Evolutionary conservation across 108 stramenopile species (phyloP), one percentile per base, ranked within the genome.

Genomic region (Discostella stelligeroides): DNA sequence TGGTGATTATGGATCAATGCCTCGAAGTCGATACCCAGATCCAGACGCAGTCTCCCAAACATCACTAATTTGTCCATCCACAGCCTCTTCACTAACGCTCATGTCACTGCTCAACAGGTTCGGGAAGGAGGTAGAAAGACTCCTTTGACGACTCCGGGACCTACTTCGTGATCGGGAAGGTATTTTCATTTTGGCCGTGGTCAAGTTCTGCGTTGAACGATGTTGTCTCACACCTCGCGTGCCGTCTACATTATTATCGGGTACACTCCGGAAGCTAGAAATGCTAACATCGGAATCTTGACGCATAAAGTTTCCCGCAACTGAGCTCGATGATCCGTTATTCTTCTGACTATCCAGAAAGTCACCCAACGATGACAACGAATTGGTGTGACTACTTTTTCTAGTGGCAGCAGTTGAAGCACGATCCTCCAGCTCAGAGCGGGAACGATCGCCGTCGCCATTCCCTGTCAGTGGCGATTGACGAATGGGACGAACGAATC

Each of bases 51-150:
- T 77, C 46, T 77, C 76, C 76, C 76, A 77, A 30, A 62, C 63
- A 45, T 66, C 68, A 59, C 50, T 77, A 34, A 59, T 55, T 50
- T 65, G 56, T 15, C 68, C 76, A n/a, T 77, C 76, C 1, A 69
- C 76, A 18, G 45, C 65, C 69, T 77, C 76, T 70, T 77, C 76
- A 29, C 76, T 77, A 48, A 77, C 76, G 63, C 76, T 77, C 76
- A 77, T 77, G 12, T 68, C 63, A 30, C 76, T 77, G 46, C 76
- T 77, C 20, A 77, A 77, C 20, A 77, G 63, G 20, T 69, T 62
- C 3, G 76, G 76, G 37, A 77, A 54, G 34, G 76, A 69, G 38
- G 76, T 77, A 14, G 65, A 63, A 34, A 63, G 63, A 37, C 69
- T 69, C 2, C 63, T 61, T 49, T 65, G 57, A 1, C 55, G 55